These are phyloP conservation scores for Ottelia alismoides DNA, from an alignment of 106 monocot genomes.

Conservation along the genomic window DNA sequence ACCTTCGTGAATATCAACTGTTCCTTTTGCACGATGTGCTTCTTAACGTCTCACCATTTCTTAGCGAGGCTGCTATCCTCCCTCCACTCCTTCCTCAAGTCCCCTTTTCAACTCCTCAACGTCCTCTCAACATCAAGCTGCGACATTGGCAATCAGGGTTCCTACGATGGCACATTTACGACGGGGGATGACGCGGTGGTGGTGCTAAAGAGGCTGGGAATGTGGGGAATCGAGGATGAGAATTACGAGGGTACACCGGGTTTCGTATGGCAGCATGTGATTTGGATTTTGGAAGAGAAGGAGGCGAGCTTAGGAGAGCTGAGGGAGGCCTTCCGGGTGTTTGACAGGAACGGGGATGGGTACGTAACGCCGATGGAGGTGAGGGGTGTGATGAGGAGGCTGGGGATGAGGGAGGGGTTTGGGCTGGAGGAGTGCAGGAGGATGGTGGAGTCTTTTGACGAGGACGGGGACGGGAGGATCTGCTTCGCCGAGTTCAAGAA, in stretches of 20 bases:
- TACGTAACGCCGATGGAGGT: conserved; percentile 34
- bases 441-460: conserved; percentile 31
- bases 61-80: too few species aligned
- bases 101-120: too few species aligned
- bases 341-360: conserved; percentile 42
- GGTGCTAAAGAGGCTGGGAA: neutral
- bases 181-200: neutral
- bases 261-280: neutral
- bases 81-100: too few species aligned
- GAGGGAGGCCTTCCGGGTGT: conserved; percentile 39
- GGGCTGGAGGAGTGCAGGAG: conserved; percentile 15
- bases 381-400: conserved; percentile 26
- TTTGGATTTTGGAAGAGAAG: conserved; percentile 55
- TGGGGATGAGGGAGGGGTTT: too few species aligned
- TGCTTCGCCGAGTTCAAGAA: conserved; percentile 32
- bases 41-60: too few species aligned
- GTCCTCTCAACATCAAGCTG: too few species aligned
- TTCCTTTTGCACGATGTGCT: too few species aligned
- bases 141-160: too few species aligned
- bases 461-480: conserved; percentile 43
- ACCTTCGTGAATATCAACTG: too few species aligned
- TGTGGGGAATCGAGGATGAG: neutral
- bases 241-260: neutral
- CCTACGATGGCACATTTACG: too few species aligned
- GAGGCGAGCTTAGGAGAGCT: conserved; percentile 34